These are phyloP conservation scores for Canavalia gladiata DNA, from an alignment of 306 rosid species.

Conservation along the genomic window DNA sequence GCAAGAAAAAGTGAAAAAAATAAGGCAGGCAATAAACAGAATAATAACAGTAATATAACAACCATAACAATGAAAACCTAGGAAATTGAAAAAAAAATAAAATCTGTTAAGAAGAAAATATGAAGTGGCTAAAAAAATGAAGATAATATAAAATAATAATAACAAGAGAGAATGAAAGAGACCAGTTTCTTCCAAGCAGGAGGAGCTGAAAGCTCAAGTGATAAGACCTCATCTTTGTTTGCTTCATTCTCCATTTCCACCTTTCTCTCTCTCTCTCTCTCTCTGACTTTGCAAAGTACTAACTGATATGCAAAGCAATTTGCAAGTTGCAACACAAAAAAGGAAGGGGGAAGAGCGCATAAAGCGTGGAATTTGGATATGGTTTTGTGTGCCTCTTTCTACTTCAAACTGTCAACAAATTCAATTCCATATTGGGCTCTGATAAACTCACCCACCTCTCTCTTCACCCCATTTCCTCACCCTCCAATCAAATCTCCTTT, in stretches of 20 bases:
- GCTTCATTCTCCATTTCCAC: constrained; percentile 47
- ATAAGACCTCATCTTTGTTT: constrained; percentile 67
- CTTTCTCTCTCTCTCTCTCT: constrained; percentile 3
- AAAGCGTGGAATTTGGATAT: constrained; percentile 48
- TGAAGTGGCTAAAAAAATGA: not conserved
- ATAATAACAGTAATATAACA: not conserved
- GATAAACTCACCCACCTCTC: constrained; percentile 36
- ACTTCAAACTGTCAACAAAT: constrained; percentile 38
- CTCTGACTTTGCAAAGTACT: not conserved
- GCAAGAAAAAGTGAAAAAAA: constrained; percentile 1
- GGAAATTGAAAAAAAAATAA: not conserved
- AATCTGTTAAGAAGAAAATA: not conserved
- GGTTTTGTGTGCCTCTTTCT: constrained; percentile 5
- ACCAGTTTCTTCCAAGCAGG: constrained; percentile 94
- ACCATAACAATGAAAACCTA: not conserved
- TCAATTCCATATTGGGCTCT: not conserved
- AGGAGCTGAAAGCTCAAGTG: constrained; percentile 93
- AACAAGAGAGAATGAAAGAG: not conserved
- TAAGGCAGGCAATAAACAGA: not conserved
- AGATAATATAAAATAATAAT: too few species aligned
- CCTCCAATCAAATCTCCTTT: not conserved
- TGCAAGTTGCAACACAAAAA: not conserved
- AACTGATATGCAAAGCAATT: not conserved
- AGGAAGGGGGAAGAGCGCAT: not conserved
- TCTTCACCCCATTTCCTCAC: not conserved